Percentiles rank a stretch among this genome's conserved stretches.
Conservation (phyloP, 176 grass and related monocot species). For the Areca catechu region DNA sequence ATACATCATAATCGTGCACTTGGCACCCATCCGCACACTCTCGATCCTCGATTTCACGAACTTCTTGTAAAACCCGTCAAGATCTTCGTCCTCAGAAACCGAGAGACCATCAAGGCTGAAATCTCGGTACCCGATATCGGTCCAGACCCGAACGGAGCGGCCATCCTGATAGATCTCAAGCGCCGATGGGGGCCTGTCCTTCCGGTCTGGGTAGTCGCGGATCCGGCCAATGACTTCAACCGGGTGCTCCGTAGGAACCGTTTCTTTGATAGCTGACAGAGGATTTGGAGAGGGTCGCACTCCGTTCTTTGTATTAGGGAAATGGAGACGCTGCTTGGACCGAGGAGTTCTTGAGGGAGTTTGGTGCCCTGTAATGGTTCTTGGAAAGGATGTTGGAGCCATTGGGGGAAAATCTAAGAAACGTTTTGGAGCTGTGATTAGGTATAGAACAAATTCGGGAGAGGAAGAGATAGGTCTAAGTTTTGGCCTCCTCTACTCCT, state of each 20-base stretch:
- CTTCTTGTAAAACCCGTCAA: constrained; percentile 63
- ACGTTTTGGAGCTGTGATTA: constrained; percentile 2
- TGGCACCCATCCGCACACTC: constrained; percentile 63
- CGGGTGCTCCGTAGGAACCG: constrained; percentile 61
- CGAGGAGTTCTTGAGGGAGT: constrained; percentile 35
- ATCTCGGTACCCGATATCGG: constrained; percentile 67
- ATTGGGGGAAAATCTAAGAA: constrained; percentile 10
- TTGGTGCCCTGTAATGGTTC: no score
- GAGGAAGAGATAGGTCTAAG: no score
- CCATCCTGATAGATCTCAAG: constrained; percentile 45
- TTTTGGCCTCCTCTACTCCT: no score
- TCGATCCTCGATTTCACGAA: constrained; percentile 61
- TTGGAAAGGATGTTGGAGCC: constrained; percentile 45
- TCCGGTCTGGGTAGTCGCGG: constrained; percentile 36
- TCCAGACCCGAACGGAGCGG: constrained; percentile 51
- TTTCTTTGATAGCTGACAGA: background rate
- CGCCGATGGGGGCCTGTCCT: constrained; percentile 12
- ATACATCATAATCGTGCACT: constrained; percentile 96
- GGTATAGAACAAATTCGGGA: constrained; percentile 1
- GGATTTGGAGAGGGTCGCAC: background rate
- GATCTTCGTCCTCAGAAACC: constrained; percentile 56
- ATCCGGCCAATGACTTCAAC: constrained; percentile 85
- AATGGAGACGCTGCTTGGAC: constrained; percentile 73
- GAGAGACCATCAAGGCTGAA: constrained; percentile 87
- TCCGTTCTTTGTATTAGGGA: constrained; percentile 33